A percentile compares a stretch with the other conserved stretches of the same genome.
Evolutionary conservation across 2,329 filamentous ascomycete genomes (phyloP).

Genomic region (Fusarium decemcellulare): DNA sequence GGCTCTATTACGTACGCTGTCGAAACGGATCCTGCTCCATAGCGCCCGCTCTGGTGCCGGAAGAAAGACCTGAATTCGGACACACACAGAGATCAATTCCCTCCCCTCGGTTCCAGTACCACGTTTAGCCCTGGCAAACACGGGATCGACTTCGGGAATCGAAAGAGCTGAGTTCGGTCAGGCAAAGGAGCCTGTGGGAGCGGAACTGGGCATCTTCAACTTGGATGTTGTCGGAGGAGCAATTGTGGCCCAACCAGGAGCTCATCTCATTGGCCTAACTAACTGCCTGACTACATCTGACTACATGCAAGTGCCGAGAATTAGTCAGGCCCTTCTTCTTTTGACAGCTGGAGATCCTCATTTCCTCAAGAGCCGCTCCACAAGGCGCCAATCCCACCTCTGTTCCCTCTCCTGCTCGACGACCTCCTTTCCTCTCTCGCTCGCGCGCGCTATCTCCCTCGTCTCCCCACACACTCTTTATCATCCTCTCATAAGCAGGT

Average conservation of each 20-base stretch:
- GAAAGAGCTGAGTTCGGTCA: constrained; percentile 23
- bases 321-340: constrained; percentile 16
- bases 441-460: constrained; percentile 8
- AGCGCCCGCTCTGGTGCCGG: constrained; percentile 10
- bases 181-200: constrained; percentile 21
- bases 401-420: constrained; percentile 9
- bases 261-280: constrained; percentile 12
- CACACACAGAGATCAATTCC: constrained; percentile 14
- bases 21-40: constrained; percentile 2
- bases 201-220: constrained; percentile 28
- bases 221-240: constrained; percentile 20
- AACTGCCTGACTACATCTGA: neutral
- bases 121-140: constrained; percentile 22
- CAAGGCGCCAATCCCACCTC: constrained; percentile 7
- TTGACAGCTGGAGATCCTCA: constrained; percentile 27
- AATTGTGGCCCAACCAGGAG: constrained; percentile 12
- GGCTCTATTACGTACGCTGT: neutral
- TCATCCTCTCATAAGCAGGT: constrained; percentile 40
- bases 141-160: constrained; percentile 43
- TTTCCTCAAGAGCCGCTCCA: constrained; percentile 11
- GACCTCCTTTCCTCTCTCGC: neutral
- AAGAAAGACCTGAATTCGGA: constrained; percentile 5
- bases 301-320: constrained; percentile 14
- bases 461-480: constrained; percentile 30
- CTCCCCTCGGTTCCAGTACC: constrained; percentile 29